A percentile compares a stretch with the other conserved stretches of the same genome.
Conservation (phyloP, 352 stramenopile genomes). For the Globisporangium apiculatum region DNA sequence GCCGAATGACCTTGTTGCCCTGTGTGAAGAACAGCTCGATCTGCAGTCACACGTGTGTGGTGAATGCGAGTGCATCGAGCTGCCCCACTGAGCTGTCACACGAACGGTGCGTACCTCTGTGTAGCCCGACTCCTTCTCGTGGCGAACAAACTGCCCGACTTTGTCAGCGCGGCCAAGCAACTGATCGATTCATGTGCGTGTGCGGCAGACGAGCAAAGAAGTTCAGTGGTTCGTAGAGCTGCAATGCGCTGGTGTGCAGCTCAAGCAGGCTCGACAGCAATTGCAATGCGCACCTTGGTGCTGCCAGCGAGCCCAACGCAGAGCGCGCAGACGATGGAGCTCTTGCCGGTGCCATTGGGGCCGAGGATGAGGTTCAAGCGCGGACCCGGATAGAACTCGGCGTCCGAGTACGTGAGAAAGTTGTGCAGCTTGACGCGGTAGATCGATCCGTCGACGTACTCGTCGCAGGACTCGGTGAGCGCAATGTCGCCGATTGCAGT, state of each 20-base stretch:
- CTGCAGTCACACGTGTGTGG: slow-evolving; percentile 20
- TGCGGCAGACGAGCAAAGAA: no score
- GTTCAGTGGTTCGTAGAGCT: no score
- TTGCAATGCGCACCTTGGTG: slow-evolving; percentile 64
- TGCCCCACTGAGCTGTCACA: no score
- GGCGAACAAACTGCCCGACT: slow-evolving; percentile 87
- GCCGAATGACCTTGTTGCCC: slow-evolving; percentile 80
- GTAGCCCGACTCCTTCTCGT: slow-evolving; percentile 80
- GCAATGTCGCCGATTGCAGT: slow-evolving; percentile 20
- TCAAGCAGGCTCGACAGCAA: neutral
- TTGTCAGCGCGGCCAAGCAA: slow-evolving; percentile 93
- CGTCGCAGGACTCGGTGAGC: slow-evolving; percentile 31
- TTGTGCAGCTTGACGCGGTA: slow-evolving; percentile 90
- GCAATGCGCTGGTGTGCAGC: no score
- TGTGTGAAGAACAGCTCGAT: slow-evolving; percentile 91
- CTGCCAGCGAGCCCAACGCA: slow-evolving; percentile 94
- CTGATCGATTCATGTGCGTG: slow-evolving; percentile 13
- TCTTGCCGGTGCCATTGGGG: slow-evolving; percentile 95
- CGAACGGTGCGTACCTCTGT: slow-evolving; percentile 35
- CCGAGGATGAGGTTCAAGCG: slow-evolving; percentile 97
- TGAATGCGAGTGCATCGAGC: neutral
- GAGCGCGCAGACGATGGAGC: slow-evolving; percentile 95
- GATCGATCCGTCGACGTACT: slow-evolving; percentile 86
- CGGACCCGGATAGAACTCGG: slow-evolving; percentile 87
- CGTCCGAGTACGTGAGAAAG: slow-evolving; percentile 92